Evolutionary conservation across 2,329 filamentous ascomycete species (phyloP).

Genomic region (Colletotrichum theobromicola): DNA sequence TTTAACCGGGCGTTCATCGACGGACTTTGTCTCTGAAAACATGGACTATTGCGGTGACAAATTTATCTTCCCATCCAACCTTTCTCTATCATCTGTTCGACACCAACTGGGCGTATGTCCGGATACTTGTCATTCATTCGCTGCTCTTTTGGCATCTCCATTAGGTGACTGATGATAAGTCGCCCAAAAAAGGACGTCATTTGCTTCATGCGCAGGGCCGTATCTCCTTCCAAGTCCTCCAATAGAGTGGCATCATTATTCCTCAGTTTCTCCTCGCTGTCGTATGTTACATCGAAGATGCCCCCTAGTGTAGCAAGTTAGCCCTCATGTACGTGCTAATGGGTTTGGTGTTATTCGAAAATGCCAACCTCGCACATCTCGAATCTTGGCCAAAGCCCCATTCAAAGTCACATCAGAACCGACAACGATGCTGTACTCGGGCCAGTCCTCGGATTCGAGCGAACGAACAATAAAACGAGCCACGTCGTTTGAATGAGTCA

Average conservation of each 20-base stretch:
- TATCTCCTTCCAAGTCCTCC: not conserved
- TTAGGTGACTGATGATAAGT: not conserved
- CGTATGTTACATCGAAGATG: not conserved
- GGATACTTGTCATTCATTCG: not conserved
- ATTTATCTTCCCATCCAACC: not conserved
- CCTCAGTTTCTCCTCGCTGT: not conserved
- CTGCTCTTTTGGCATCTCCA: not conserved
- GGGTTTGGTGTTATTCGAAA: not conserved
- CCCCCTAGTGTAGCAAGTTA: not conserved
- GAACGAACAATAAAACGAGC: conserved; percentile 46
- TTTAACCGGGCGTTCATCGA: not conserved
- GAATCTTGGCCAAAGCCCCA: conserved; percentile 42
- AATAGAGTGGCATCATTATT: not conserved
- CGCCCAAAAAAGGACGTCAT: not conserved
- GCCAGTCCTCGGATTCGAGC: conserved; percentile 47
- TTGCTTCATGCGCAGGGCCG: not conserved
- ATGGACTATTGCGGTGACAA: not conserved
- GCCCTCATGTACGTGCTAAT: too few species aligned
- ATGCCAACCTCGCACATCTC: not conserved
- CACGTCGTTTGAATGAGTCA: conserved; percentile 55
- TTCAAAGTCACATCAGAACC: conserved; percentile 49
- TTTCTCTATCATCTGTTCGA: not conserved
- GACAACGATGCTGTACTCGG: conserved; percentile 36
- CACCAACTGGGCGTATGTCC: not conserved
- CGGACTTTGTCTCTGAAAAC: fast-evolving